Evolutionary conservation across 2,329 filamentous ascomycete genomes (phyloP).

Genomic region (Emergomyces africanus): DNA sequence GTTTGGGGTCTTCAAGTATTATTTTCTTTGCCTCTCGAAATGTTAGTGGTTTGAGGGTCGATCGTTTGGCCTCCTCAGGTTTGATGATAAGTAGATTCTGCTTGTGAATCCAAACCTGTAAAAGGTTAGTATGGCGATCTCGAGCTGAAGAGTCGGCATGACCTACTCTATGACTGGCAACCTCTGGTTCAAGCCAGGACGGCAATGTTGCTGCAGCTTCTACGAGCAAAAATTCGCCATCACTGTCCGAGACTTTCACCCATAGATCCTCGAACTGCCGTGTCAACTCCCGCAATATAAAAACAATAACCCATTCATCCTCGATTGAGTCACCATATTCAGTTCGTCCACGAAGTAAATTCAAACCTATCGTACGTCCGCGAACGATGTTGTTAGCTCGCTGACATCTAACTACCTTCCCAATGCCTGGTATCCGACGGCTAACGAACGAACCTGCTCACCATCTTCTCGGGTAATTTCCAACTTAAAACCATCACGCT

Average conservation of each 20-base stretch:
- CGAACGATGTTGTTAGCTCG: constrained; percentile 10
- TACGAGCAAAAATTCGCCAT: constrained; percentile 90
- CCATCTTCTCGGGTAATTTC: constrained; percentile 49
- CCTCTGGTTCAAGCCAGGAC: constrained; percentile 81
- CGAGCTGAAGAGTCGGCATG: not conserved
- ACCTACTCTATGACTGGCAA: constrained; percentile 61
- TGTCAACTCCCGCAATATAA: constrained; percentile 70
- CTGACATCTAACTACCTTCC: not conserved
- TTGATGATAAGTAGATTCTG: constrained; percentile 62
- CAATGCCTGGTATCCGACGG: constrained; percentile 2
- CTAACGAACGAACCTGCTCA: constrained; percentile 23
- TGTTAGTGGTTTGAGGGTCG: constrained; percentile 38
- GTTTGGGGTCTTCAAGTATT: constrained; percentile 43
- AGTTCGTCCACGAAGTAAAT: constrained; percentile 60
- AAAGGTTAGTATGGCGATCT: constrained; percentile 4
- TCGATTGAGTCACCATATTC: constrained; percentile 91
- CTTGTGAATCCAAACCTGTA: constrained; percentile 67
- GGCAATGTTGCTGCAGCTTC: constrained; percentile 84
- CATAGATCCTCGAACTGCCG: constrained; percentile 60
- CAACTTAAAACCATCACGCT: constrained; percentile 68
- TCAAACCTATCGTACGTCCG: constrained; percentile 24
- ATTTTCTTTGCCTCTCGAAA: constrained; percentile 51
- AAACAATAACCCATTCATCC: constrained; percentile 96
- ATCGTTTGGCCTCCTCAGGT: constrained; percentile 38
- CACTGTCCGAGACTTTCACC: constrained; percentile 71